A percentile compares a stretch with the other conserved stretches of the same genome.
phyloP scores from a whole-genome alignment of 148 eudicot genomes.

The Polygonum aviculare region DNA sequence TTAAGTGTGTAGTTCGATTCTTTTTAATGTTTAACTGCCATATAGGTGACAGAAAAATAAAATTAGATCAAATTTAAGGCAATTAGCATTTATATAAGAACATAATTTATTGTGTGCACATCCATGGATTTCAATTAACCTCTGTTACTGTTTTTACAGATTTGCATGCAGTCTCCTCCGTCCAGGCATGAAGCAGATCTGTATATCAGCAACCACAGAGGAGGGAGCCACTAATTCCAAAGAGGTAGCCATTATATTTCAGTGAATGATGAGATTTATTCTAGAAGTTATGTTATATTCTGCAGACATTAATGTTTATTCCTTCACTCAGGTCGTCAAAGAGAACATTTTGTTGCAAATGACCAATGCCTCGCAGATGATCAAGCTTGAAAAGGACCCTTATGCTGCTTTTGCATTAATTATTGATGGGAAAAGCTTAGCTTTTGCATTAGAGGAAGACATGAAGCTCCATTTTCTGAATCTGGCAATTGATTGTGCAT shows the following conservation, averaged over 20 bases:
- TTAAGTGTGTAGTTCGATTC: not conserved
- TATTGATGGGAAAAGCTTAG: conserved; percentile 79
- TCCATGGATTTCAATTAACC: not conserved
- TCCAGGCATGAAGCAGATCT: conserved; percentile 92
- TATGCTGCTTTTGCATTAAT: conserved; percentile 94
- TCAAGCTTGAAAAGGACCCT: conserved; percentile 91
- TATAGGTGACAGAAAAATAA: not conserved
- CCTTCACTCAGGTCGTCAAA: conserved; percentile 47
- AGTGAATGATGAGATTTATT: conserved; percentile 6
- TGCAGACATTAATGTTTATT: conserved; percentile 17
- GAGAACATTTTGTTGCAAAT: conserved; percentile 73
- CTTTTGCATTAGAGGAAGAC: conserved; percentile 73
- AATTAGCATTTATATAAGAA: not conserved
- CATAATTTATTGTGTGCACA: not conserved
- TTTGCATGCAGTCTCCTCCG: conserved; percentile 90
- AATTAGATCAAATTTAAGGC: not conserved
- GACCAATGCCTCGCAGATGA: conserved; percentile 74
- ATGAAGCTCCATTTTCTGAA: conserved; percentile 64
- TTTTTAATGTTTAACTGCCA: not conserved
- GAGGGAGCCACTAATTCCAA: conserved; percentile 38
- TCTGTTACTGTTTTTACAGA: conserved; percentile 29
- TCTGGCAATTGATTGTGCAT: conserved; percentile 81
- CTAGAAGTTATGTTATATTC: conserved; percentile 15
- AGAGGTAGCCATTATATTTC: conserved; percentile 38
- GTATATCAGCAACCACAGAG: conserved; percentile 43